Conservation (phyloP, 441 rosid genomes). For the Erodium trifolium region DNA sequence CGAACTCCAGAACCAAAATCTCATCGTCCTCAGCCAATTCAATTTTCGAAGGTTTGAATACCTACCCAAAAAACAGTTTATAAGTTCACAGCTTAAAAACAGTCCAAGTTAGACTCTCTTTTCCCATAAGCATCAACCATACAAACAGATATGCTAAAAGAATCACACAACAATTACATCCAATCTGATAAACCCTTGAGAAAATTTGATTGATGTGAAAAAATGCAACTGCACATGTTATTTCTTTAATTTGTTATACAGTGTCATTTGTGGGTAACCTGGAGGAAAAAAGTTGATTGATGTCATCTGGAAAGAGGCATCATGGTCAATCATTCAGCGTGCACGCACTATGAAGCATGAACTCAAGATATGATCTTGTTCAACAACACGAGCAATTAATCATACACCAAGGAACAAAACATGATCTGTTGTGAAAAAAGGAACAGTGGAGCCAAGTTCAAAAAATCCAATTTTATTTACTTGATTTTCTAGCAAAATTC, state of each 20-base stretch:
- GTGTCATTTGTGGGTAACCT: too few species aligned
- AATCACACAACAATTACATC: too few species aligned
- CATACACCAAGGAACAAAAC: not conserved
- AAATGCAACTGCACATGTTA: not conserved
- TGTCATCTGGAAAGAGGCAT: too few species aligned
- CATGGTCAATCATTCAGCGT: not conserved
- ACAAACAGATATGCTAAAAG: not conserved
- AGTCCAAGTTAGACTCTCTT: not conserved
- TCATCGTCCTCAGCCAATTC: conserved; percentile 56
- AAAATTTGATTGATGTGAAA: not conserved
- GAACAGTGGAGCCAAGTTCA: not conserved
- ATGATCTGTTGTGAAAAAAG: not conserved
- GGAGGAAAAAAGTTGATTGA: too few species aligned
- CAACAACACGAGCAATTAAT: not conserved
- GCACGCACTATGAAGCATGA: not conserved
- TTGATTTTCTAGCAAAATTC: not conserved
- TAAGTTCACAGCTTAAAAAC: not conserved
- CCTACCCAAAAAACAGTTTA: conserved; percentile 28
- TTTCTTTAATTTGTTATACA: too few species aligned
- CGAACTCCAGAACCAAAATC: conserved; percentile 67
- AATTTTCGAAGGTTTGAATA: conserved; percentile 41
- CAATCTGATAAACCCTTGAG: not conserved
- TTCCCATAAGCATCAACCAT: not conserved
- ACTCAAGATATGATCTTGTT: not conserved
- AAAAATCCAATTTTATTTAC: not conserved